Evolutionary conservation across 805 yeast genomes (phyloP), one percentile per base, ranked within the genome.

Genomic region (Candida andamanensis): DNA sequence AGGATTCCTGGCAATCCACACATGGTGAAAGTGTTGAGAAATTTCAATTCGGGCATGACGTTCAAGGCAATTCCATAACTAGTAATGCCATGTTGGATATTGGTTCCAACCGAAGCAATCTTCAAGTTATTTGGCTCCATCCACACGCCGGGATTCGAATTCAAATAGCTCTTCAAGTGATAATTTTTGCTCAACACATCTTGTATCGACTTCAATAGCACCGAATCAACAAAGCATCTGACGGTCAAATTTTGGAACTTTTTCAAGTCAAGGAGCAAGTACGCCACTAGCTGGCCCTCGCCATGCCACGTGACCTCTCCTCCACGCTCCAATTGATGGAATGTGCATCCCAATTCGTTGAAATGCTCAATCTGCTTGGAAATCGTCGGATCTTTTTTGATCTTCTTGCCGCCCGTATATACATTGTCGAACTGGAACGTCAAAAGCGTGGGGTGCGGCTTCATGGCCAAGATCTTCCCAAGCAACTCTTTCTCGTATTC

Each of bases 261-360:
- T 41, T 71, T 69, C 33, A 92, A 61, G 53, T 92, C 63, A 32
- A 66, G 33, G 1, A 92, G 69, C 8, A 92, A 79, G 50, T 90
- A 92, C 4, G 85, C 76, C 2, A 89, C 95, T 23, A 86, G 52
- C 56, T 92, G 99, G 0, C 98, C 98, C 1, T 92, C 83, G 0
- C 97, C 97, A 60, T 92, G 99, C 67, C 85, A 92, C 0, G 98
- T 92, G 1, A 92, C 76, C 52, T 92, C 95, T 0, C 99, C 99
- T 11, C 99, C 99, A 40, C 99, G 66, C 33, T 77, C 77, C 0
- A 92, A 73, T 46, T 85, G 90, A n/a, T 79, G 71, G 49, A 76
- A 84, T 18, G 68, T 67, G 11, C 87, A 80, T n/a, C 69, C 69
- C 24, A 63, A 37, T 17, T 29, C 35, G 30, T 58, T 47, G 44